phyloP scores from a whole-genome alignment of 805 yeast species.

The Yamadazyma ubonensis region DNA sequence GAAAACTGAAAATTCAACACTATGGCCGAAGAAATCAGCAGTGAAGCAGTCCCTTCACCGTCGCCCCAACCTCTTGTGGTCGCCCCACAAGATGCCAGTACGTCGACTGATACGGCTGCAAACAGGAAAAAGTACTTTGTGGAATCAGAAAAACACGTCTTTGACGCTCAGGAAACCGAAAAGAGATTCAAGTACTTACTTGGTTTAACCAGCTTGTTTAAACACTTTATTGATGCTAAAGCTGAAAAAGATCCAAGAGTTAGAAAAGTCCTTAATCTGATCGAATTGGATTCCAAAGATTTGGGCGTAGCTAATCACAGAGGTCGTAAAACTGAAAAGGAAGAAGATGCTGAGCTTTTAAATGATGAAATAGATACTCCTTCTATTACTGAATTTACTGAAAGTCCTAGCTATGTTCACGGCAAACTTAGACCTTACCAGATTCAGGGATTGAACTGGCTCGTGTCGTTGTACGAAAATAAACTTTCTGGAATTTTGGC shows the following conservation, averaged over 20 bases:
- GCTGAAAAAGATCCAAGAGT: constrained; percentile 62
- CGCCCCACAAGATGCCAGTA: neutral
- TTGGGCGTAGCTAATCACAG: constrained; percentile 37
- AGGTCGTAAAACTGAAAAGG: constrained; percentile 87
- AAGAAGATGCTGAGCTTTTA: constrained; percentile 90
- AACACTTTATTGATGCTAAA: constrained; percentile 64
- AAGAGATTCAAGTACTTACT: constrained; percentile 65
- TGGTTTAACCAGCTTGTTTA: constrained; percentile 63
- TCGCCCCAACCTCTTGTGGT: constrained; percentile 1
- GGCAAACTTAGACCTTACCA: constrained; percentile 73
- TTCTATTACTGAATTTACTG: constrained; percentile 47
- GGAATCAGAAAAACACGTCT: constrained; percentile 33
- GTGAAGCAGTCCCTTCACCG: constrained; percentile 3
- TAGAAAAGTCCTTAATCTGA: constrained; percentile 47
- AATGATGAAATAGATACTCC: constrained; percentile 66
- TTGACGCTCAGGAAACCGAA: constrained; percentile 59
- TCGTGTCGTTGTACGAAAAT: constrained; percentile 64
- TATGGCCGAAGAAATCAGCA: neutral
- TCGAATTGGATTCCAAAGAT: constrained; percentile 16
- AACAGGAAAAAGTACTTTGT: constrained; percentile 31
- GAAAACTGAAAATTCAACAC: constrained; percentile 5
- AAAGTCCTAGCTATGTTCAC: constrained; percentile 49
- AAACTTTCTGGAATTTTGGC: constrained; percentile 74
- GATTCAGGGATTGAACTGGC: constrained; percentile 79
- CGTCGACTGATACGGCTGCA: constrained; percentile 9